Conservation (phyloP, 495 filamentous ascomycete species). For the Xylaria nigripes region DNA sequence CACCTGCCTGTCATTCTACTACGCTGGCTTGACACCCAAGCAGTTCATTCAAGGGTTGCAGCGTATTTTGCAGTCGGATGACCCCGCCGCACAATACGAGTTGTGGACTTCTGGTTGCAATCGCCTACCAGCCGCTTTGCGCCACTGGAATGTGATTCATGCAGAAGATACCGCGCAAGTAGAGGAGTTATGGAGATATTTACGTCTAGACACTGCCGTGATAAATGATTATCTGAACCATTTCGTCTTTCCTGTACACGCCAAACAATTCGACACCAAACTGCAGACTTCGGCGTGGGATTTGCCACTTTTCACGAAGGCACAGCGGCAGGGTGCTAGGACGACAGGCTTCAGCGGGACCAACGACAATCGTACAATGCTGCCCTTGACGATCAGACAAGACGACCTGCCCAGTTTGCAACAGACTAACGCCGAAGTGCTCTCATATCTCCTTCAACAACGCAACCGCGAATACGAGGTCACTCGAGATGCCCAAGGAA, state of each 20-base stretch:
- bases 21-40: conserved; percentile 31
- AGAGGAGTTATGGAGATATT: conserved; percentile 30
- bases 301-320: conserved; percentile 30
- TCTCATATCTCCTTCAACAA: conserved; percentile 41
- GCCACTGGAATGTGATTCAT: conserved; percentile 43
- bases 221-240: conserved; percentile 47
- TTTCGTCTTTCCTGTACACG: conserved; percentile 47
- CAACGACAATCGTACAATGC: conserved; percentile 41
- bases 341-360: conserved; percentile 52
- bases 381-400: conserved; percentile 46
- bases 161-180: conserved; percentile 41
- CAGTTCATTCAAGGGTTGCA: conserved; percentile 37
- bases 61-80: conserved; percentile 41
- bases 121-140: conserved; percentile 34
- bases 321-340: conserved; percentile 7
- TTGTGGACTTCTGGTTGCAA: conserved; percentile 30
- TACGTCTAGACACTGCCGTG: conserved; percentile 30
- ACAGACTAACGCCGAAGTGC: conserved; percentile 48
- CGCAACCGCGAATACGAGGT: conserved; percentile 36
- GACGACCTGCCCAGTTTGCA: conserved; percentile 38
- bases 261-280: conserved; percentile 46
- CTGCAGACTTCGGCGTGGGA: conserved; percentile 49
- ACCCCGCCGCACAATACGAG: conserved; percentile 43
- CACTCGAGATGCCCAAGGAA: conserved; percentile 20
- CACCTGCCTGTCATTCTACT: conserved; percentile 48